Conservation (phyloP, 108 stramenopile species). For the Cyclotella sp. region DNA sequence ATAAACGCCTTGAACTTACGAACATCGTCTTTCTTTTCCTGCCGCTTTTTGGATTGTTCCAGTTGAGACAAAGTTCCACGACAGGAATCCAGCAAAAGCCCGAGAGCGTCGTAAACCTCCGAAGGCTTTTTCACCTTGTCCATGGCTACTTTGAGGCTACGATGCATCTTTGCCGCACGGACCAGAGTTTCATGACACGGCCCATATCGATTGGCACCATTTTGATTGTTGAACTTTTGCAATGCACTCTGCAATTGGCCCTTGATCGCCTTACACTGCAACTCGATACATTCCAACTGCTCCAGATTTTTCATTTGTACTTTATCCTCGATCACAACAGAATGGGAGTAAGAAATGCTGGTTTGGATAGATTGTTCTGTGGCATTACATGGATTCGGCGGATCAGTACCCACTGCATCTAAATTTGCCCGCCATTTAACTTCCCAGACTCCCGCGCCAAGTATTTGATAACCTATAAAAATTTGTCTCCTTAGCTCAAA, state of each 20-base stretch:
- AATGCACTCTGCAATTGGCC: constrained; percentile 26
- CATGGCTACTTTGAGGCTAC: constrained; percentile 13
- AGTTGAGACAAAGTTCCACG: constrained; percentile 33
- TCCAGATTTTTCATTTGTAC: constrained; percentile 2
- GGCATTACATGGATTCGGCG: constrained; percentile 23
- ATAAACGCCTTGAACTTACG: constrained; percentile 49
- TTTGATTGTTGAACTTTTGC: constrained; percentile 29
- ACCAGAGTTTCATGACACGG: constrained; percentile 40
- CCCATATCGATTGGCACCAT: constrained; percentile 28
- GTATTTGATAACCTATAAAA: constrained; percentile 6
- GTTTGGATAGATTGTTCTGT: constrained; percentile 12
- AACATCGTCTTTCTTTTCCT: constrained; percentile 39
- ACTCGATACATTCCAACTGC: constrained; percentile 28
- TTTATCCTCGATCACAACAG: constrained; percentile 21
- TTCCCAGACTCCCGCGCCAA: constrained; percentile 41
- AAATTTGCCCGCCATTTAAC: constrained; percentile 17
- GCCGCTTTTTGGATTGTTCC: constrained; percentile 18
- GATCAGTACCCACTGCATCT: constrained; percentile 26
- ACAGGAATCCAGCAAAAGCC: constrained; percentile 21
- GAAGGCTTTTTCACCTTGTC: constrained; percentile 5
- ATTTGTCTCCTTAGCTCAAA: constrained; percentile 20
- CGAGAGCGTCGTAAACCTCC: constrained; percentile 23
- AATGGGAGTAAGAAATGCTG: constrained; percentile 7
- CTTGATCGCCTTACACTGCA: constrained; percentile 28
- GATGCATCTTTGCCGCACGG: constrained; percentile 38